Conservation (phyloP, 2,329 filamentous ascomycete genomes). For the Colletotrichum sp. region DNA sequence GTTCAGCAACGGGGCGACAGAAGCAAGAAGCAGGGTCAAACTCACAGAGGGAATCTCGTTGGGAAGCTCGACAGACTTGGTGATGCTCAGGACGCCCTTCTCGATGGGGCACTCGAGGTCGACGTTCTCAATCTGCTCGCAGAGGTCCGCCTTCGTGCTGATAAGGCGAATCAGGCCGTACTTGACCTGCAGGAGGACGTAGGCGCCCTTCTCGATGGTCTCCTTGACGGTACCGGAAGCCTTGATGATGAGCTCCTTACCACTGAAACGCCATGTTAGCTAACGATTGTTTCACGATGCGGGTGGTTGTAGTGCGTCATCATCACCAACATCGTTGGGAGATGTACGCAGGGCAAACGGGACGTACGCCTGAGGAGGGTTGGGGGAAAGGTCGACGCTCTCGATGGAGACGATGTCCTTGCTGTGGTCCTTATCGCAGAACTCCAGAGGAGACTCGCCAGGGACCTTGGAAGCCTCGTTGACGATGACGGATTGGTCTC, state of each 20-base stretch:
- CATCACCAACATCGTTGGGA: background rate
- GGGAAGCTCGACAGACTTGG: conserved; percentile 85
- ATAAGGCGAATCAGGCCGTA: conserved; percentile 93
- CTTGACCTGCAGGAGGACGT: conserved; percentile 85
- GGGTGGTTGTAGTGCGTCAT: background rate
- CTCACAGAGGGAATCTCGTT: conserved; percentile 87
- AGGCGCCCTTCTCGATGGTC: conserved; percentile 77
- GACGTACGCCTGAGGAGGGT: conserved; percentile 85
- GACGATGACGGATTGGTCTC: conserved; percentile 52
- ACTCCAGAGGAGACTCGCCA: conserved; percentile 84
- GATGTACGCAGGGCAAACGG: background rate
- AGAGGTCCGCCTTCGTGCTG: conserved; percentile 81
- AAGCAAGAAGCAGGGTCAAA: conserved; percentile 23
- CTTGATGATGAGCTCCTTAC: conserved; percentile 76
- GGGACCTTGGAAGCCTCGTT: conserved; percentile 69
- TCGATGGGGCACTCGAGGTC: conserved; percentile 89
- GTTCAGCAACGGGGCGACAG: conserved; percentile 22
- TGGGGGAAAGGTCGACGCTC: conserved; percentile 80
- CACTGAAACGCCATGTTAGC: conserved; percentile 56
- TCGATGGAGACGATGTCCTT: conserved; percentile 78
- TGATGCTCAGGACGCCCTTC: conserved; percentile 74
- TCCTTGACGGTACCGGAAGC: conserved; percentile 78
- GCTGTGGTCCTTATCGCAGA: conserved; percentile 71
- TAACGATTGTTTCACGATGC: conserved; percentile 11
- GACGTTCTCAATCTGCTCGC: conserved; percentile 87